phyloP scores from a whole-genome alignment of 768 basidiomycete genomes.

The Calocybe indica region DNA sequence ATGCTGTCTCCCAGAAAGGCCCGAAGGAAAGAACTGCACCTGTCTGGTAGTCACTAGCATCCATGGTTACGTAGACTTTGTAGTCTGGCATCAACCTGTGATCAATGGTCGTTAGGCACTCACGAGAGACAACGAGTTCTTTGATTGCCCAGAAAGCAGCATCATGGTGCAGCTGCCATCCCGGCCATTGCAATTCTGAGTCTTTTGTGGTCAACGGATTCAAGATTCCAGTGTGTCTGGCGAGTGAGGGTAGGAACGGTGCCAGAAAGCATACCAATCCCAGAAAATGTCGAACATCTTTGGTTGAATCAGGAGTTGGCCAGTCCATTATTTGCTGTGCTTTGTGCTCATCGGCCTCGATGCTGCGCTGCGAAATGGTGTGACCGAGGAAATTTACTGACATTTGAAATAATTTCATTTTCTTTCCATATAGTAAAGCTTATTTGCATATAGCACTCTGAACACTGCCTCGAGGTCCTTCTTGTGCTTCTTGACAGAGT shows the following conservation, averaged over 20 bases:
- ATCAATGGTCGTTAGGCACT: no score
- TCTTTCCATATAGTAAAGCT: slow-evolving; percentile 9
- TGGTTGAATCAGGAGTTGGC: no score
- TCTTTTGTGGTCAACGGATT: background rate
- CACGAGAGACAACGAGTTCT: slow-evolving; percentile 3
- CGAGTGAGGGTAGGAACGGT: slow-evolving; percentile 15
- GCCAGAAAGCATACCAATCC: slow-evolving; percentile 16
- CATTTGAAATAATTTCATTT: no score
- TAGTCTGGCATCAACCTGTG: background rate
- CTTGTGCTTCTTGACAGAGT: slow-evolving; percentile 20
- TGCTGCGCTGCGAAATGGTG: no score
- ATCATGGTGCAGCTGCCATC: slow-evolving; percentile 17
- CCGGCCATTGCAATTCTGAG: slow-evolving; percentile 7
- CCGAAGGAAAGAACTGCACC: slow-evolving; percentile 9
- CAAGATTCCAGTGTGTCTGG: slow-evolving; percentile 6
- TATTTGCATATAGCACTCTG: slow-evolving; percentile 3
- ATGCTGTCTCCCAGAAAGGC: slow-evolving; percentile 1
- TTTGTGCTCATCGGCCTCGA: no score
- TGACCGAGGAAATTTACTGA: no score
- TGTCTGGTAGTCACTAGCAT: slow-evolving; percentile 9
- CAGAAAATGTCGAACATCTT: slow-evolving; percentile 17
- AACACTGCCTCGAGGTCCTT: slow-evolving; percentile 24
- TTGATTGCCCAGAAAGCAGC: no score
- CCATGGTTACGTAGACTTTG: background rate
- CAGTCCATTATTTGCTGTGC: no score